Base-by-base conservation (phyloP, 805 yeast genomes). In the Limtongia smithiae region DNA sequence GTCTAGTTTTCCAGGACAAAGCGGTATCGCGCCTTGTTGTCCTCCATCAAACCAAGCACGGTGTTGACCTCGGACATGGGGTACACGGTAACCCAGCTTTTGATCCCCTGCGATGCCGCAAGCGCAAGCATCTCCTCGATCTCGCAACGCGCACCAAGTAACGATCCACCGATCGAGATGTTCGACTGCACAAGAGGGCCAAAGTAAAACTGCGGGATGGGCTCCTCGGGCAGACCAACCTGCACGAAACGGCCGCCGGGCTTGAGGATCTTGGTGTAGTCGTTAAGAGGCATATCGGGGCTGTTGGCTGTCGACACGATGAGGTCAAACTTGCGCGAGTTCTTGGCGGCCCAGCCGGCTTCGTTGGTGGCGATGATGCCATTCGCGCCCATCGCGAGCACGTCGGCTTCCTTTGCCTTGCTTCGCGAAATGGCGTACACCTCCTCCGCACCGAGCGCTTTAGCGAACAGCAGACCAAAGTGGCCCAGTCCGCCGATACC, bases 401-500 rank as follows among this genome's bases (percentile, higher is more conserved):
- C 82, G 49, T 76, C 79, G 15, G 65, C 76, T 57, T 71, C 75
- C 69, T 81, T 81, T 22, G 66, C 58, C 34, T 66, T 64, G 41
- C 75, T 63, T 59, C 84, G 74, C 5, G 83, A 76, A 57, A 81
- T 67, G n/a, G 80, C 79, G 45, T 70, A 70, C 18, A 79, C 83
- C 43, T 54, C 38, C 50, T 79, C 81, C 22, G 83, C 81, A 28
- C 85, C 86, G 57, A 81, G 62, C 4, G 84, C 84, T 54, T 70
- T 70, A 37, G 85, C 81, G 55, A 77, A 77, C 63, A 74, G 72
- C 46, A 81, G 64, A n/a, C 76, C 82, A 71, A 79, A 71, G 69
- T 79, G 82, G 41, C 86, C 86, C 48, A 81, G 72, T 30, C 86
- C 86, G 44, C 86, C 86, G 50, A 81, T 72, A 46, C 85, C 85